Percentiles rank a stretch among this genome's conserved stretches.
These are phyloP conservation scores for Mycena kentingensis DNA, from an alignment of 768 basidiomycete species.

Conservation along the genomic window DNA sequence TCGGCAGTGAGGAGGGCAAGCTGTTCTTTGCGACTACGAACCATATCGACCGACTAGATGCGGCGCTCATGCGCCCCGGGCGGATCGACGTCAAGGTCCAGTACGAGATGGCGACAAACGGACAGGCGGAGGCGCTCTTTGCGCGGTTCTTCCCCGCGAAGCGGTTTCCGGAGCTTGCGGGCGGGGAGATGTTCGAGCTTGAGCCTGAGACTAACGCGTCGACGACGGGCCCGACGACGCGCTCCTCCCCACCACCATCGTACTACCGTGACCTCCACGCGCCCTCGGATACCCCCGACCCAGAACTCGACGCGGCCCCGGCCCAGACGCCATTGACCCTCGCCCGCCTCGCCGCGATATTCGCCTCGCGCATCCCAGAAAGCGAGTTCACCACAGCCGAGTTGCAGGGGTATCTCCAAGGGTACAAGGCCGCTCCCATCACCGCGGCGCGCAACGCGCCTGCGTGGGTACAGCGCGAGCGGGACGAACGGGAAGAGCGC, in stretches of 20 bases:
- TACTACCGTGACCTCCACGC: too few species aligned
- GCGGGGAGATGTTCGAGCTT: too few species aligned
- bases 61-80: constrained; percentile 38
- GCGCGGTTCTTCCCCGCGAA: constrained; percentile 33
- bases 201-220: too few species aligned
- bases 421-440: constrained; percentile 41
- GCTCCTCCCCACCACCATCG: too few species aligned
- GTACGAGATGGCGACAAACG: constrained; percentile 30
- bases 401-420: constrained; percentile 58
- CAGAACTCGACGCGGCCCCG: too few species aligned
- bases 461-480: too few species aligned
- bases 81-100: constrained; percentile 37
- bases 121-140: constrained; percentile 36
- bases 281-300: too few species aligned
- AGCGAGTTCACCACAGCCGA: constrained; percentile 58
- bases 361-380: constrained; percentile 44
- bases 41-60: constrained; percentile 37
- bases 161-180: constrained; percentile 13
- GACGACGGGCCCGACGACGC: too few species aligned
- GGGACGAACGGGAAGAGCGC: too few species aligned
- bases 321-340: too few species aligned
- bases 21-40: constrained; percentile 30
- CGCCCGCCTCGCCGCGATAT: constrained; percentile 38
- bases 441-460: constrained; percentile 38
- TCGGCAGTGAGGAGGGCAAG: constrained; percentile 38